Conservation (phyloP, 2,329 filamentous ascomycete species). For the Talaromyces pinophilus region DNA sequence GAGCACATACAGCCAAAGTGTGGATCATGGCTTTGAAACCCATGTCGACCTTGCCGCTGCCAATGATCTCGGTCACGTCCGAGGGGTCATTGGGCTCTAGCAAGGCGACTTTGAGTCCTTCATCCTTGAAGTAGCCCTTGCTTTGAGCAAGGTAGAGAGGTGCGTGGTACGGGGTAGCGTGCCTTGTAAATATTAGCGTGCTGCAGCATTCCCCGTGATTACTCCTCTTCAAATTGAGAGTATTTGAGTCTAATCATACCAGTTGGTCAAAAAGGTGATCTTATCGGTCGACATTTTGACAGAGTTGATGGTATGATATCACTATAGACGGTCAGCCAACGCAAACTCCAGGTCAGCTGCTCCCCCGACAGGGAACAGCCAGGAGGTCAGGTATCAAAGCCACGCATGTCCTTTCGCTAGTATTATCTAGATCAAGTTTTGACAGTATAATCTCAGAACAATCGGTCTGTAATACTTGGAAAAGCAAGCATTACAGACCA, state of each 20-base stretch:
- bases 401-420: conserved; percentile 87
- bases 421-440: conserved; percentile 86
- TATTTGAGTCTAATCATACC: conserved; percentile 54
- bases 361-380: conserved; percentile 18
- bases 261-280: conserved; percentile 83
- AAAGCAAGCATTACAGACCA: conserved; percentile 23
- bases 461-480: conserved; percentile 25
- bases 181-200: conserved; percentile 53
- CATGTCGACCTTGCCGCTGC: conserved; percentile 72
- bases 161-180: conserved; percentile 78
- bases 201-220: background rate
- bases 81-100: conserved; percentile 78
- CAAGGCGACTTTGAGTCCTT: conserved; percentile 75
- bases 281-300: conserved; percentile 75
- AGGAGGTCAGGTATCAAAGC: conserved; percentile 51
- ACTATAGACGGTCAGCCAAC: conserved; percentile 24
- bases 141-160: conserved; percentile 75
- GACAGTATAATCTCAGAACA: conserved; percentile 75
- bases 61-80: conserved; percentile 80
- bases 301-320: conserved; percentile 39
- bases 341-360: conserved; percentile 4
- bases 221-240: background rate
- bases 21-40: conserved; percentile 86
- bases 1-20: conserved; percentile 63
- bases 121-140: conserved; percentile 72